Conservation (phyloP, 805 yeast species). For the Candida dajiaensis region DNA sequence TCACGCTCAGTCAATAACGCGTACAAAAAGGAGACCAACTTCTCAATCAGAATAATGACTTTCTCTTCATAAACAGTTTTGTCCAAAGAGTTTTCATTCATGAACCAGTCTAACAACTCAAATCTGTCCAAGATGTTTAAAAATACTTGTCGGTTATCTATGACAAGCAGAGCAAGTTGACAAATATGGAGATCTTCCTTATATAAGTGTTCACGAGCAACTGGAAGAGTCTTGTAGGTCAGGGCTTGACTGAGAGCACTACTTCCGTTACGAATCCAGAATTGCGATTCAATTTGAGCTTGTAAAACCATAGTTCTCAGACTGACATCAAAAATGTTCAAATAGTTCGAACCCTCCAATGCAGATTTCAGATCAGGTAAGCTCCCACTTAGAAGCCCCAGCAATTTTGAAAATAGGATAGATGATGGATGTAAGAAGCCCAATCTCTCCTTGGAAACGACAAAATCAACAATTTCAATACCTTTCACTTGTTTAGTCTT, state of each 20-base stretch:
- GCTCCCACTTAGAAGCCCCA: neutral
- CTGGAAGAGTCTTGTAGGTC: conserved; percentile 37
- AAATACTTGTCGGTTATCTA: conserved; percentile 51
- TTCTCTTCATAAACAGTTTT: conserved; percentile 44
- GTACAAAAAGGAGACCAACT: conserved; percentile 66
- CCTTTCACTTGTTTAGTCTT: conserved; percentile 19
- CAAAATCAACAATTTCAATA: conserved; percentile 27
- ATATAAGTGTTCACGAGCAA: conserved; percentile 48
- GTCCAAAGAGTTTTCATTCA: conserved; percentile 25
- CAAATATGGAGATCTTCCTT: conserved; percentile 68
- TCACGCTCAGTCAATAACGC: conserved; percentile 66
- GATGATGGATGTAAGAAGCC: conserved; percentile 59
- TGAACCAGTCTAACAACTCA: conserved; percentile 49
- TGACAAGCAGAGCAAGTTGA: conserved; percentile 53
- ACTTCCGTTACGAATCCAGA: conserved; percentile 72
- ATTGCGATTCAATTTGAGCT: conserved; percentile 56
- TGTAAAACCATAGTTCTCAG: conserved; percentile 55
- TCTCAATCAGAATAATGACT: conserved; percentile 65
- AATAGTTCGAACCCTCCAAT: conserved; percentile 29
- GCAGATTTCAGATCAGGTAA: neutral
- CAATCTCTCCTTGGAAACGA: conserved; percentile 43
- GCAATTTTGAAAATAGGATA: conserved; percentile 39
- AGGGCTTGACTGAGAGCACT: conserved; percentile 46
- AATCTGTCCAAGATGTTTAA: conserved; percentile 49
- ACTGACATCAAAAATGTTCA: conserved; percentile 48